A percentile compares a stretch with the other conserved stretches of the same genome.
phyloP scores from a whole-genome alignment of 148 eudicot genomes.

The Persicaria maculosa region DNA sequence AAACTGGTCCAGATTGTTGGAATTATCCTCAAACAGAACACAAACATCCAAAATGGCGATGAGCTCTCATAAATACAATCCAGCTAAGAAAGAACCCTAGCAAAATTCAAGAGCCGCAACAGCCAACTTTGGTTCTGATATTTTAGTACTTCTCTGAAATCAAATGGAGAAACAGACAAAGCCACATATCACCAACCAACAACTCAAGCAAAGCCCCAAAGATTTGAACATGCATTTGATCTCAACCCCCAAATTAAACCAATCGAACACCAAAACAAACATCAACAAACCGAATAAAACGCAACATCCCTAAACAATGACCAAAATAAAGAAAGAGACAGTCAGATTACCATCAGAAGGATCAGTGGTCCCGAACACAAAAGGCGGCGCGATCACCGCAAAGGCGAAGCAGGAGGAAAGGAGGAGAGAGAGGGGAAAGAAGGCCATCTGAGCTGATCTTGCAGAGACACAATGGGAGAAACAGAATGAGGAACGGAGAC shows the following conservation, averaged over 20 bases:
- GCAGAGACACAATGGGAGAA: slow-evolving; percentile 7
- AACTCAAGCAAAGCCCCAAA: slow-evolving; percentile 8
- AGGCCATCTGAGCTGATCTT: slow-evolving; percentile 16
- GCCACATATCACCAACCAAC: background rate
- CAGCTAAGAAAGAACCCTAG: background rate
- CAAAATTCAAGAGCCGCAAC: background rate
- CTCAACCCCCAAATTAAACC: background rate
- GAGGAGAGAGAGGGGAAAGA: slow-evolving; percentile 13
- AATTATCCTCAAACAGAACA: slow-evolving; percentile 9
- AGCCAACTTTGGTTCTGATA: background rate
- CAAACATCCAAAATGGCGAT: slow-evolving; percentile 5
- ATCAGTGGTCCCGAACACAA: slow-evolving; percentile 55
- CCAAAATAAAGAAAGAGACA: background rate
- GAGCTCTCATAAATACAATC: background rate
- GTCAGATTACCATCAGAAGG: slow-evolving; percentile 47
- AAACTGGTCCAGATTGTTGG: background rate
- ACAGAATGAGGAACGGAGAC: slow-evolving; percentile 11
- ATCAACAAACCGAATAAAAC: slow-evolving; percentile 6
- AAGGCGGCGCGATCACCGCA: slow-evolving; percentile 25
- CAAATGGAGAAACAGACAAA: slow-evolving; percentile 3
- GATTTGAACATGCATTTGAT: slow-evolving; percentile 3
- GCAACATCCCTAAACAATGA: background rate
- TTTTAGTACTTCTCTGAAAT: background rate
- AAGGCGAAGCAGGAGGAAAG: slow-evolving; percentile 9
- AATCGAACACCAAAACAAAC: slow-evolving; percentile 5